These are phyloP conservation scores for Alternaria solani DNA, from an alignment of 2,329 filamentous ascomycete genomes.

Conservation along the genomic window DNA sequence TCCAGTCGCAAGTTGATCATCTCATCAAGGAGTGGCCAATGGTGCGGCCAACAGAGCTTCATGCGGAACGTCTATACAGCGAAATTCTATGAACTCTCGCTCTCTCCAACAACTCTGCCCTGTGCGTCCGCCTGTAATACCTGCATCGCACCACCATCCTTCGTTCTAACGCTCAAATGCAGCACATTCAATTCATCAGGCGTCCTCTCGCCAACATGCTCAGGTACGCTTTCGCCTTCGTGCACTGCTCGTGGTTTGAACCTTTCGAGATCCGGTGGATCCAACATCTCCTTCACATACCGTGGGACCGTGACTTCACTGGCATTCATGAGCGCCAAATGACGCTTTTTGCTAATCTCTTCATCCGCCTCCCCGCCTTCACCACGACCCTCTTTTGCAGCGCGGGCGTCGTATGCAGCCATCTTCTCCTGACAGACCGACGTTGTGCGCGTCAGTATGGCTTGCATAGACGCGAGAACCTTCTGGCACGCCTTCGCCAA, in stretches of 20 bases:
- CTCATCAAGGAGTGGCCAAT: background rate
- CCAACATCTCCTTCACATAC: conserved; percentile 72
- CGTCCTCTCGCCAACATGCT: conserved; percentile 21
- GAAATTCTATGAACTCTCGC: background rate
- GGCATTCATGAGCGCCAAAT: conserved; percentile 80
- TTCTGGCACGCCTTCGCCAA: conserved; percentile 84
- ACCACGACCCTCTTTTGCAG: conserved; percentile 56
- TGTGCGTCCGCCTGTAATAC: conserved; percentile 11
- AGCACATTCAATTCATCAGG: conserved; percentile 35
- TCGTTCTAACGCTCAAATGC: conserved; percentile 30
- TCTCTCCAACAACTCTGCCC: background rate
- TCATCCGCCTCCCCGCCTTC: conserved; percentile 54
- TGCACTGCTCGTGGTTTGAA: conserved; percentile 61
- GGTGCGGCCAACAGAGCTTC: background rate
- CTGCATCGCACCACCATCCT: conserved; percentile 25
- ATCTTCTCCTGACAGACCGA: conserved; percentile 72
- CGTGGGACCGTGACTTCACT: conserved; percentile 85
- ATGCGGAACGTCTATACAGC: background rate
- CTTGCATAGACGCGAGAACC: conserved; percentile 92
- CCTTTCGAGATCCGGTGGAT: conserved; percentile 71
- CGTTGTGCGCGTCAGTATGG: conserved; percentile 74
- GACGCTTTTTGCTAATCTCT: conserved; percentile 64
- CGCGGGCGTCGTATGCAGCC: conserved; percentile 55
- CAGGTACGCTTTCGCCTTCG: conserved; percentile 20
- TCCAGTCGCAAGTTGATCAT: background rate